phyloP scores from a whole-genome alignment of 2,329 filamentous ascomycete species.

The Alternaria longipes region DNA sequence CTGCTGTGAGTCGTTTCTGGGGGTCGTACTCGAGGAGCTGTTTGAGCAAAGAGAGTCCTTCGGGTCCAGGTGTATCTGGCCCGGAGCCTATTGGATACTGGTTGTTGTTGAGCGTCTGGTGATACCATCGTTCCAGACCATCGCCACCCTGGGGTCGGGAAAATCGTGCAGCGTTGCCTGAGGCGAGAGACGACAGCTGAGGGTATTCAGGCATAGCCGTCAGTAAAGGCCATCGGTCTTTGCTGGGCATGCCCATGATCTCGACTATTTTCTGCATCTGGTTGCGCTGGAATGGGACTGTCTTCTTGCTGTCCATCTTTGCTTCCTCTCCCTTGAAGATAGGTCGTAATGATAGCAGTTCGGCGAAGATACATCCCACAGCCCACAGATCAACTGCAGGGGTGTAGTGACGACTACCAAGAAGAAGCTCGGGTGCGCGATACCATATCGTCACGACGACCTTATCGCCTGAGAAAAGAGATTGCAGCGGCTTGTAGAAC shows the following conservation, averaged over 20 bases:
- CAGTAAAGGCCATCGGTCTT: slow-evolving; percentile 87
- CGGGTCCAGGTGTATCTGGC: slow-evolving; percentile 57
- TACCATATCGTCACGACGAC: slow-evolving; percentile 99
- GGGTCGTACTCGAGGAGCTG: slow-evolving; percentile 93
- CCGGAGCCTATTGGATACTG: slow-evolving; percentile 54
- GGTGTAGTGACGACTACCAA: slow-evolving; percentile 95
- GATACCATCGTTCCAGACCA: slow-evolving; percentile 74
- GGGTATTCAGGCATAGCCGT: slow-evolving; percentile 85
- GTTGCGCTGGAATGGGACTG: slow-evolving; percentile 94
- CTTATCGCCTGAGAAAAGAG: slow-evolving; percentile 92
- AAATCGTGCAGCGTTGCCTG: slow-evolving; percentile 57
- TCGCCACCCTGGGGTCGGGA: slow-evolving; percentile 56
- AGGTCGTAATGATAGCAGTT: slow-evolving; percentile 85
- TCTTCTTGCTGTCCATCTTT: slow-evolving; percentile 99
- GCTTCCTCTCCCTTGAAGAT: slow-evolving; percentile 99
- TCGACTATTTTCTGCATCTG: slow-evolving; percentile 99
- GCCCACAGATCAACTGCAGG: slow-evolving; percentile 98
- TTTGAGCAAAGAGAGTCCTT: slow-evolving; percentile 84
- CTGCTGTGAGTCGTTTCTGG: slow-evolving; percentile 83
- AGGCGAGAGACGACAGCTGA: slow-evolving; percentile 67
- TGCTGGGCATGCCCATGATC: slow-evolving; percentile 89
- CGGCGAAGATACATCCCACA: slow-evolving; percentile 96
- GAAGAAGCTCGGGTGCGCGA: slow-evolving; percentile 88
- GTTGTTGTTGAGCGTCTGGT: slow-evolving; percentile 58
- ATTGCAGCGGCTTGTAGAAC: slow-evolving; percentile 92